Evolutionary conservation across 129 eudicot genomes (phyloP).

Genomic region (Flaveria ramosissima): DNA sequence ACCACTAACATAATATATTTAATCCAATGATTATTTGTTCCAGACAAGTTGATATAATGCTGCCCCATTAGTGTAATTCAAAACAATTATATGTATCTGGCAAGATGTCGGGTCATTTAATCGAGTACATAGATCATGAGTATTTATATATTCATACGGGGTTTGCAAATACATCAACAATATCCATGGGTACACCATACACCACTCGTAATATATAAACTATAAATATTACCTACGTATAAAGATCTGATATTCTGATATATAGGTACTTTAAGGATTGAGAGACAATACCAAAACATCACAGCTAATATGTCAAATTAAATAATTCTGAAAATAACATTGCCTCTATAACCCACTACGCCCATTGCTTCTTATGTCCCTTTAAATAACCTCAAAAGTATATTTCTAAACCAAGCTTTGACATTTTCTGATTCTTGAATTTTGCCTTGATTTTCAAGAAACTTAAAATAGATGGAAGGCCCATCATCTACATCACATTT

Average conservation of each 20-base stretch:
- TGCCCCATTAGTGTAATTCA: background rate
- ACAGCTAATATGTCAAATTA: constrained; percentile 26
- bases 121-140: background rate
- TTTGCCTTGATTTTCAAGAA: constrained; percentile 14
- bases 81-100: background rate
- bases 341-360: constrained; percentile 3
- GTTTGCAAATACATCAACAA: background rate
- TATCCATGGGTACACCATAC: background rate
- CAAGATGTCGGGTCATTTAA: constrained; percentile 10
- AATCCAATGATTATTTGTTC: background rate
- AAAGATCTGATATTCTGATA: constrained; percentile 5
- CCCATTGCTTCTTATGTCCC: constrained; percentile 15
- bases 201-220: constrained; percentile 12
- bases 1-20: background rate
- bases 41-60: background rate
- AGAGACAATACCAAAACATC: constrained; percentile 18
- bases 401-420: constrained; percentile 23
- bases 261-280: background rate
- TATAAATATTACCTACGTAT: background rate
- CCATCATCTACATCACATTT: constrained; percentile 30
- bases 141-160: background rate
- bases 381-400: constrained; percentile 19
- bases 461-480: constrained; percentile 12
- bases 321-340: constrained; percentile 5
- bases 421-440: constrained; percentile 10